Evolutionary conservation across 1,284 basidiomycete species (phyloP).

Genomic region (Trichosporon asahii): DNA sequence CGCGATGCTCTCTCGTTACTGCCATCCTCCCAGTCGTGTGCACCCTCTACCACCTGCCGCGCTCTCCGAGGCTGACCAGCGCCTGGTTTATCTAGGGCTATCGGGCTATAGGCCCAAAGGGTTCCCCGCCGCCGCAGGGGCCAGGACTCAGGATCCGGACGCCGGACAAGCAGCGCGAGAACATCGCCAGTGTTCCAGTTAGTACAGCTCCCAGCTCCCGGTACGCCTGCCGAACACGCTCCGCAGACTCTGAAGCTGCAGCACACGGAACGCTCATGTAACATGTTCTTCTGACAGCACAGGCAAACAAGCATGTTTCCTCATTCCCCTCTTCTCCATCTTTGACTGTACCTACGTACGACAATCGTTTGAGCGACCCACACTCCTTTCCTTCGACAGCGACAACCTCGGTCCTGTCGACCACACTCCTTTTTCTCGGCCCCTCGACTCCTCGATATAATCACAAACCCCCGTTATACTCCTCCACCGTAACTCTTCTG

Average conservation of each 20-base stretch:
- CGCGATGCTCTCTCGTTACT: background rate
- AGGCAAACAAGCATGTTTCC: slow-evolving; percentile 3
- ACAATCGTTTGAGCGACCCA: background rate
- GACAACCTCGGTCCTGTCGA: background rate
- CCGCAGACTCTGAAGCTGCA: background rate
- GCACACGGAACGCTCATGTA: background rate
- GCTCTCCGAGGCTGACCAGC: background rate
- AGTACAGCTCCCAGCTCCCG: background rate
- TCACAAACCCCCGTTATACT: background rate
- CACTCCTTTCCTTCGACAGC: background rate
- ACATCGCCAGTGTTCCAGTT: background rate
- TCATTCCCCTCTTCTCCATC: background rate
- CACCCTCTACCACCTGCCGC: background rate
- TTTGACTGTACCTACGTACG: background rate
- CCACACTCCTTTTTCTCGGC: background rate
- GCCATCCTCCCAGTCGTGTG: background rate
- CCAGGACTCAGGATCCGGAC: background rate
- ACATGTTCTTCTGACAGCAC: background rate
- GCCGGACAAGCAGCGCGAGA: slow-evolving; percentile 2
- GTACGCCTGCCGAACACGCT: background rate
- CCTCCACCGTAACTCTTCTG: background rate
- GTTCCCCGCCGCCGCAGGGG: background rate
- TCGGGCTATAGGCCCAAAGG: background rate
- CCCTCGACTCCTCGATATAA: background rate
- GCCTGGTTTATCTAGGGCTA: background rate